Conservation (phyloP, 2,329 filamentous ascomycete species). For the Ophidiomyces ophidiicola region DNA sequence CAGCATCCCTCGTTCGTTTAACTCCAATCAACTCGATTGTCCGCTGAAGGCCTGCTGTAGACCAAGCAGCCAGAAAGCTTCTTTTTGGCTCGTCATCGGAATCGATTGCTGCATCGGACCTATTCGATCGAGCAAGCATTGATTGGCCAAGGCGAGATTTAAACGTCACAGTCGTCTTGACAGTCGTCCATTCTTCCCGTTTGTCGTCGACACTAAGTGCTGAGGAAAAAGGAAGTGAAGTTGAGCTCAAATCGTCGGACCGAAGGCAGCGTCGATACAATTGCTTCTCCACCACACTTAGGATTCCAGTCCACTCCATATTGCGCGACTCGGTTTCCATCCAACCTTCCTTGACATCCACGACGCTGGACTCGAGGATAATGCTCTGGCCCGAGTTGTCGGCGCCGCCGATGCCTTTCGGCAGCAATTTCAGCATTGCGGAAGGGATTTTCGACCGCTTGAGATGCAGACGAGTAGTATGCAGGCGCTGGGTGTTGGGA, state of each 20-base stretch:
- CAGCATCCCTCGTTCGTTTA: slow-evolving; percentile 47
- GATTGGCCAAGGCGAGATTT: slow-evolving; percentile 50
- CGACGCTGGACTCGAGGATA: slow-evolving; percentile 50
- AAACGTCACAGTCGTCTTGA: slow-evolving; percentile 50
- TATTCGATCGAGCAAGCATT: slow-evolving; percentile 34
- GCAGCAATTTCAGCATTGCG: slow-evolving; percentile 49
- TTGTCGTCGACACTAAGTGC: slow-evolving; percentile 28
- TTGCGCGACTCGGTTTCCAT: slow-evolving; percentile 55
- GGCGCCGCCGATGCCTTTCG: slow-evolving; percentile 46
- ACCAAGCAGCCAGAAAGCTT: slow-evolving; percentile 48
- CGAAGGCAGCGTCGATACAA: slow-evolving; percentile 39
- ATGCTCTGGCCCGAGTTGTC: slow-evolving; percentile 49
- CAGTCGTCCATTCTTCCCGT: slow-evolving; percentile 40
- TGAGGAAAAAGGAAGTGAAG: slow-evolving; percentile 9
- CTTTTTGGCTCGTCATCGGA: slow-evolving; percentile 43
- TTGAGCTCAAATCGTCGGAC: slow-evolving; percentile 16
- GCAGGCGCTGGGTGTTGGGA: slow-evolving; percentile 46
- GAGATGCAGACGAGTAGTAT: slow-evolving; percentile 49
- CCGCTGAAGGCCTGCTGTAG: slow-evolving; percentile 48
- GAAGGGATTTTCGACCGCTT: slow-evolving; percentile 52
- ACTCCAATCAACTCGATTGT: slow-evolving; percentile 53
- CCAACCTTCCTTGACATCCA: slow-evolving; percentile 51
- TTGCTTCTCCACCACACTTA: slow-evolving; percentile 52
- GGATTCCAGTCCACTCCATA: slow-evolving; percentile 53
- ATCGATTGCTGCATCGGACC: slow-evolving; percentile 25